phyloP scores from a whole-genome alignment of 352 stramenopile species.

The Thalassiosira mediterranea region DNA sequence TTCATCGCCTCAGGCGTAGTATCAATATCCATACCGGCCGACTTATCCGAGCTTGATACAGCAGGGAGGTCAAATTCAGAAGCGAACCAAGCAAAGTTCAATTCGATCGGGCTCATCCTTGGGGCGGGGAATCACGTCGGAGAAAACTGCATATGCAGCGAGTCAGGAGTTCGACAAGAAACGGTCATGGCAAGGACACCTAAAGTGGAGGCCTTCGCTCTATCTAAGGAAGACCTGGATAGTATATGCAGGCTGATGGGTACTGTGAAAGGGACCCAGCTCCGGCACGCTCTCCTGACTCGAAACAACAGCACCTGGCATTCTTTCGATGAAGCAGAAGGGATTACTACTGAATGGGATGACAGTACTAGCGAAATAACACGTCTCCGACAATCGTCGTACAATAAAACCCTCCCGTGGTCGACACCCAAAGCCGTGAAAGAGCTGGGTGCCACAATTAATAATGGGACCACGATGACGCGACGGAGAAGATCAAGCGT shows the following conservation, averaged over 20 bases:
- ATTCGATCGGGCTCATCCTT: conserved; percentile 55
- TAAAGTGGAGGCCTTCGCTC: conserved; percentile 52
- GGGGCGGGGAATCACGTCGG: conserved; percentile 67
- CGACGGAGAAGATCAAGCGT: too few species aligned
- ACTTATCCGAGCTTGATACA: conserved; percentile 62
- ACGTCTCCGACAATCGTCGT: conserved; percentile 5
- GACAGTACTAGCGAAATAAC: background rate
- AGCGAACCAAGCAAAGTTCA: conserved; percentile 53
- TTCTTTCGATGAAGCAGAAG: conserved; percentile 41
- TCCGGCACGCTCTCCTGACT: conserved; percentile 41
- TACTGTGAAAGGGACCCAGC: conserved; percentile 16
- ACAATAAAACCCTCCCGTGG: conserved; percentile 9
- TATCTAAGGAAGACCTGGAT: conserved; percentile 62
- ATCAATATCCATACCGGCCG: conserved; percentile 55
- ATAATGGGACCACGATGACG: background rate
- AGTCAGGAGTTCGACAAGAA: conserved; percentile 70
- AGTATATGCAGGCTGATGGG: conserved; percentile 50
- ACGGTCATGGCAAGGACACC: conserved; percentile 40
- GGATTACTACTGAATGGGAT: conserved; percentile 9
- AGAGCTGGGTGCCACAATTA: conserved; percentile 2
- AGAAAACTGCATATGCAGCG: conserved; percentile 64
- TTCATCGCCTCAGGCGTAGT: conserved; percentile 74
- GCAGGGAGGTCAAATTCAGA: conserved; percentile 31
- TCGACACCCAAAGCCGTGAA: conserved; percentile 15
- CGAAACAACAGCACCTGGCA: conserved; percentile 57